phyloP scores from a whole-genome alignment of 2,329 filamentous ascomycete species.

The Fusarium aywerte region DNA sequence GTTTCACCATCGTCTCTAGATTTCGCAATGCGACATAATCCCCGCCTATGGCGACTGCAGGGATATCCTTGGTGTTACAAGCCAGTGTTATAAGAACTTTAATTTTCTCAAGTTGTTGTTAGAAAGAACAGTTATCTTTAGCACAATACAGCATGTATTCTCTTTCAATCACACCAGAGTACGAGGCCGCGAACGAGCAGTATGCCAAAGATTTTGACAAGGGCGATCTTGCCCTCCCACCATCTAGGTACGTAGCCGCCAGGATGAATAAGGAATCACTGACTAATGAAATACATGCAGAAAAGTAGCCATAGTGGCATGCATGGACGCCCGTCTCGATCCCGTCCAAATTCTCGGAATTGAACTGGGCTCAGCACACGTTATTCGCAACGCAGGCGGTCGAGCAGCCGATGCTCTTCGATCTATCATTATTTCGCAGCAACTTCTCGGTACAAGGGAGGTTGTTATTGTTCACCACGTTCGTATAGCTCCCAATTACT shows the following conservation, averaged over 20 bases:
- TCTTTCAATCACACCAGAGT: slow-evolving; percentile 37
- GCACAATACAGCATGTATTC: slow-evolving; percentile 11
- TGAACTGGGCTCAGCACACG: slow-evolving; percentile 74
- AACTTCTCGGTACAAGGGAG: slow-evolving; percentile 79
- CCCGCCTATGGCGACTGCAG: slow-evolving; percentile 30
- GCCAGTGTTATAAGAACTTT: not conserved
- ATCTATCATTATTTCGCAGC: slow-evolving; percentile 80
- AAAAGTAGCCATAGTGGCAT: slow-evolving; percentile 67
- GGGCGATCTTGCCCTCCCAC: slow-evolving; percentile 39
- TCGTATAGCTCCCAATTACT: no score
- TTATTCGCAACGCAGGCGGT: slow-evolving; percentile 80
- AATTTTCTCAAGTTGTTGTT: not conserved
- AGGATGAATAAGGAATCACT: not conserved
- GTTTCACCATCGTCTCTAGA: slow-evolving; percentile 1
- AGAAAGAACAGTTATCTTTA: not conserved
- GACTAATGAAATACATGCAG: slow-evolving; percentile 21
- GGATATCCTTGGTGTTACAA: not conserved
- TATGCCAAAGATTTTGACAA: slow-evolving; percentile 40
- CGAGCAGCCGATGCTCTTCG: slow-evolving; percentile 75
- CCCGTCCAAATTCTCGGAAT: slow-evolving; percentile 53
- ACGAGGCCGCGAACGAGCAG: slow-evolving; percentile 40
- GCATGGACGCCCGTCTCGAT: slow-evolving; percentile 82
- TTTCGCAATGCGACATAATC: slow-evolving; percentile 34
- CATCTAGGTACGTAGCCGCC: slow-evolving; percentile 34
- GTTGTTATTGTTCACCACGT: slow-evolving; percentile 77